Base-by-base conservation (phyloP, 1,284 basidiomycete species). In the Leucoagaricus sp. region DNA sequence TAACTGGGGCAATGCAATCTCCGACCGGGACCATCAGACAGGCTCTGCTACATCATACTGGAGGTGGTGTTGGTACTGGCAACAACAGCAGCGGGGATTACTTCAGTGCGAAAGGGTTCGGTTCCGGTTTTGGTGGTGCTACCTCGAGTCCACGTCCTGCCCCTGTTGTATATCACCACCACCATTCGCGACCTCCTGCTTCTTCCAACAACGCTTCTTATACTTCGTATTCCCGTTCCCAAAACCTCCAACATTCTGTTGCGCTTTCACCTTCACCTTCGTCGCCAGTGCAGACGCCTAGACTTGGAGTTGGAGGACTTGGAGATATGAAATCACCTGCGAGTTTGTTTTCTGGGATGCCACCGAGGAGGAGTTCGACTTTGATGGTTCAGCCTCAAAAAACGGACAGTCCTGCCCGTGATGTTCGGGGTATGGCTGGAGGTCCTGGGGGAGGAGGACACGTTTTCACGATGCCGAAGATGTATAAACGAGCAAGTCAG, bases 401-500 rank as follows among this genome's bases (percentile, higher is more conserved):
- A 33, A 33, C 2, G 54, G 19, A 8, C 33, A 42, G n/a, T n/a
- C n/a, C n/a, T 56, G 34, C 23, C 12, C 31, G 26, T n/a, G 47
- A 41, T 41, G 40, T 41, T 41, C 15, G 52, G 2, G 40, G 44
- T 45, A 23, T n/a, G 9, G 21, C 15, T 55, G 49, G 28, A 28
- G 49, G 44, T 34, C 31, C 44, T 15, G 47, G 48, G 25, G 31
- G 23, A 12, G 47, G 23, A 17, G 38, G 29, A 12, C 25, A 38
- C 15, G 38, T 38, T 23, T 61, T 26, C 51, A 44, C 10, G 57
- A 76, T 81, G 12, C 82, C 84, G 0, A 73, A 74, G 17, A 69
- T 89, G 60, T 86, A 86, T 65, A 78, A 81, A 49, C 86, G 84
- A 28, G 78, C 80, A 0, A 92, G 91, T 28, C 79, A 64, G 57